A percentile compares a stretch with the other conserved stretches of the same genome.
These are phyloP conservation scores for Rhodotorula mucilaginosa DNA, from an alignment of 1,284 basidiomycete species.

Conservation along the genomic window DNA sequence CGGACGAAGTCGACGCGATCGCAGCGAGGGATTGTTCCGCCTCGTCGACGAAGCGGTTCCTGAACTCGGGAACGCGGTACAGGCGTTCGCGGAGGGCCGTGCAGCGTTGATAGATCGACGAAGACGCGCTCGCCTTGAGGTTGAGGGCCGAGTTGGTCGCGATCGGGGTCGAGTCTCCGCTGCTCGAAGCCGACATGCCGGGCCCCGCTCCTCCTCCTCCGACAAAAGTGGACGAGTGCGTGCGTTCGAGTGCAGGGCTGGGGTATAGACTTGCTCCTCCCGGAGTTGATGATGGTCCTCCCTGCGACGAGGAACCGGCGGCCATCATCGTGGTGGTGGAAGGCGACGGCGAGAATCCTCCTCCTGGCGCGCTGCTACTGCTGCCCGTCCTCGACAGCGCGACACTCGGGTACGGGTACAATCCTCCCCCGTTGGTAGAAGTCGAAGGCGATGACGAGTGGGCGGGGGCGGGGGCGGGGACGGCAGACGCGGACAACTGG, in stretches of 20 bases:
- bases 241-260: slow-evolving; percentile 21
- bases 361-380: background rate
- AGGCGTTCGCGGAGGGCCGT: slow-evolving; percentile 48
- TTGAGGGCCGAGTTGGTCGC: slow-evolving; percentile 43
- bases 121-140: slow-evolving; percentile 42
- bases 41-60: slow-evolving; percentile 38
- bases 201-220: background rate
- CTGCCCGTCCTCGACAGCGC: slow-evolving; percentile 12
- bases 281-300: background rate
- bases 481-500: background rate
- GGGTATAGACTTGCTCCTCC: background rate
- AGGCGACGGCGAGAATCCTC: too few species aligned
- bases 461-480: background rate
- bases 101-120: slow-evolving; percentile 52
- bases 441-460: too few species aligned
- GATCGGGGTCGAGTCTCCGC: slow-evolving; percentile 36
- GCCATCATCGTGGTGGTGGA: background rate
- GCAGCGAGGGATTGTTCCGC: background rate
- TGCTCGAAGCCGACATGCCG: slow-evolving; percentile 2
- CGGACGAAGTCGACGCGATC: slow-evolving; percentile 1
- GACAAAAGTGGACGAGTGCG: slow-evolving; percentile 17
- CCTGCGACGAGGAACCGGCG: background rate
- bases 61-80: slow-evolving; percentile 50
- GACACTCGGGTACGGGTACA: too few species aligned
- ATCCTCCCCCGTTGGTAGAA: too few species aligned